These are phyloP conservation scores for Cercophora samala DNA, from an alignment of 495 filamentous ascomycete genomes.

Conservation along the genomic window DNA sequence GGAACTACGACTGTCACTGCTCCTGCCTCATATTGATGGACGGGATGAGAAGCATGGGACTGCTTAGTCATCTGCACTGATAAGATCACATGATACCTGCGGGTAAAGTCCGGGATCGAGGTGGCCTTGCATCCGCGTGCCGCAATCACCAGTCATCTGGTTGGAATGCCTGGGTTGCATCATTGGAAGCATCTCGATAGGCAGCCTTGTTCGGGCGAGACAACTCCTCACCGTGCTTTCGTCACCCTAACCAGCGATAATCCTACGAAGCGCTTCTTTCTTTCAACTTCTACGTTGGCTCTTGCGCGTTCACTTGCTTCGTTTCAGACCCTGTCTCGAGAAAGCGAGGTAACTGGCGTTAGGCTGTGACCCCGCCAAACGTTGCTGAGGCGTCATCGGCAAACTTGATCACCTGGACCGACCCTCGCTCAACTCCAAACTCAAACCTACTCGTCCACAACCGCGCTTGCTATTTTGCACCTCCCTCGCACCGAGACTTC, in stretches of 20 bases:
- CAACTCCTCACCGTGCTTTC: conserved; percentile 6
- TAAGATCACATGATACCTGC: conserved; percentile 25
- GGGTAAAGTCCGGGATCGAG: conserved; percentile 20
- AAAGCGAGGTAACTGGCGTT: conserved; percentile 15
- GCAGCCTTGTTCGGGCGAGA: conserved; percentile 24
- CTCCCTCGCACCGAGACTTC: neutral
- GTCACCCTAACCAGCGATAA: conserved; percentile 7
- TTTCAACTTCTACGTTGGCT: neutral
- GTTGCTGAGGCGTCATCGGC: conserved; percentile 34
- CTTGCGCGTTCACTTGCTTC: neutral
- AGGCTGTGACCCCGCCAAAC: conserved; percentile 31
- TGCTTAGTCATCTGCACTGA: neutral
- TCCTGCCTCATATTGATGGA: neutral
- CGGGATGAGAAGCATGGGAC: neutral
- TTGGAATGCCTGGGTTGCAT: conserved; percentile 26
- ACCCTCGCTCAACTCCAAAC: conserved; percentile 14
- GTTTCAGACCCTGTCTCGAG: neutral
- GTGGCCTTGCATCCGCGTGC: conserved; percentile 8
- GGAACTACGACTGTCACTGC: neutral
- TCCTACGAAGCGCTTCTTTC: neutral
- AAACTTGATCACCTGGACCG: conserved; percentile 27
- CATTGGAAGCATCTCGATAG: conserved; percentile 24
- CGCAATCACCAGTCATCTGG: conserved; percentile 11
- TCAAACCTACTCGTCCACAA: neutral
- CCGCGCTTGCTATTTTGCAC: neutral